Percentiles rank a stretch among this genome's conserved stretches.
phyloP scores from a whole-genome alignment of 352 stramenopile species.

The Pythium biforme region DNA sequence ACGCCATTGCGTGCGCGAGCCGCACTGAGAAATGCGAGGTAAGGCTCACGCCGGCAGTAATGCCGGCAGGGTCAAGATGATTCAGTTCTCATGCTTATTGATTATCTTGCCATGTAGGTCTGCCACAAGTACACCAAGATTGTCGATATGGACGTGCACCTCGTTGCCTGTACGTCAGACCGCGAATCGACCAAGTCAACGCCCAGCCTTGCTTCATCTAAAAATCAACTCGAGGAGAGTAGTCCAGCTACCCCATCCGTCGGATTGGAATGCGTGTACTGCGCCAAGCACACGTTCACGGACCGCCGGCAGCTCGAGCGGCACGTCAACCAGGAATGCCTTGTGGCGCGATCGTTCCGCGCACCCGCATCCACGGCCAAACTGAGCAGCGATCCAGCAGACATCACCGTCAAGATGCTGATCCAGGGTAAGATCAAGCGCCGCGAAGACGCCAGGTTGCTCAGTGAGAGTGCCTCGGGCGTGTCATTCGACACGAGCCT shows the following conservation, averaged over 20 bases:
- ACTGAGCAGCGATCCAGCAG: background rate
- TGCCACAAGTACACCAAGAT: conserved; percentile 55
- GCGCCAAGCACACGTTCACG: conserved; percentile 31
- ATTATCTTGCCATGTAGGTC: conserved; percentile 18
- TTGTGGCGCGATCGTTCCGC: conserved; percentile 40
- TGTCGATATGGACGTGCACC: conserved; percentile 31
- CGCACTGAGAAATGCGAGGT: conserved; percentile 61
- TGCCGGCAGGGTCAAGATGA: too few relatives aligned
- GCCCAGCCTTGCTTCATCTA: background rate
- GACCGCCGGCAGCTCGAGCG: conserved; percentile 27
- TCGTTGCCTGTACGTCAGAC: conserved; percentile 14
- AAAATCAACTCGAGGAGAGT: conserved; percentile 10
- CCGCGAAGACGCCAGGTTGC: conserved; percentile 1
- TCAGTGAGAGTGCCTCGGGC: conserved; percentile 5
- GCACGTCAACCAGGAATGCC: conserved; percentile 38
- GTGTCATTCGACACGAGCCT: conserved; percentile 2
- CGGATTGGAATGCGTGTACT: conserved; percentile 47
- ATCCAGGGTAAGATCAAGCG: conserved; percentile 24
- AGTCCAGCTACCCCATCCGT: background rate
- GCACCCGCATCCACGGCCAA: background rate
- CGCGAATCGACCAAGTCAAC: background rate
- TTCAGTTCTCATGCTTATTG: too few relatives aligned
- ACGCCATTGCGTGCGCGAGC: conserved; percentile 43
- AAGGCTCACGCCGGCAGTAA: background rate
- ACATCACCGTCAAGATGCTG: conserved; percentile 5